Conservation (phyloP, 2,329 filamentous ascomycete genomes). For the Aspergillus ochraceoroseus region DNA sequence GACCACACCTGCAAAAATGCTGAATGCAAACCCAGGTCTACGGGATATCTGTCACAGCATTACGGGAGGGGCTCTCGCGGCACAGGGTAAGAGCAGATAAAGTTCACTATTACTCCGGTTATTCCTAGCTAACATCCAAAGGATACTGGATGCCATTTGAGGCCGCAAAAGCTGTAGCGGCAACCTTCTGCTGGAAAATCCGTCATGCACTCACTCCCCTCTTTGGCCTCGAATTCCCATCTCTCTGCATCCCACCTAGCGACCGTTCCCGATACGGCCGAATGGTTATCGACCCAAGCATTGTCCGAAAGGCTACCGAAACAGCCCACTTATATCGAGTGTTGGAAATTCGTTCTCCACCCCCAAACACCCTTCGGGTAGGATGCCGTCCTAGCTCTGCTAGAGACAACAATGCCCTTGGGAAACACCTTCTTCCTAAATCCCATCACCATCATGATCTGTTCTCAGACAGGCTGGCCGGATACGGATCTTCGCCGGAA, state of each 20-base stretch:
- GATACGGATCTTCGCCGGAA: slow-evolving; percentile 40
- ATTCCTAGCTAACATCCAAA: no score
- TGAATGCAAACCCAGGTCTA: slow-evolving; percentile 71
- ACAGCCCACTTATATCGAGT: slow-evolving; percentile 32
- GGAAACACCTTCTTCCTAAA: slow-evolving; percentile 24
- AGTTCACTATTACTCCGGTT: no score
- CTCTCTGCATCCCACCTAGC: slow-evolving; percentile 62
- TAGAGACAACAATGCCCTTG: slow-evolving; percentile 5
- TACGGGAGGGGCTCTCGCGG: slow-evolving; percentile 82
- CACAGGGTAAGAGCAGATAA: slow-evolving; percentile 66
- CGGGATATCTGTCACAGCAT: slow-evolving; percentile 90
- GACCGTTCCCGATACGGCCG: slow-evolving; percentile 56
- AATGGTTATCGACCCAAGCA: slow-evolving; percentile 60
- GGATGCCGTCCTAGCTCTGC: slow-evolving; percentile 15
- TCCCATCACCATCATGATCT: slow-evolving; percentile 18
- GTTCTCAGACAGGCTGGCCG: slow-evolving; percentile 29
- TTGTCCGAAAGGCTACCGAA: slow-evolving; percentile 51
- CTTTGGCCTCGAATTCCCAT: slow-evolving; percentile 78
- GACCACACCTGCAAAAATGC: slow-evolving; percentile 84
- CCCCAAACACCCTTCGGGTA: slow-evolving; percentile 1
- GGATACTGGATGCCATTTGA: slow-evolving; percentile 95
- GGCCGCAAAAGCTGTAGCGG: slow-evolving; percentile 79
- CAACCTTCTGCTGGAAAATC: slow-evolving; percentile 83
- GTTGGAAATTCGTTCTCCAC: slow-evolving; percentile 24
- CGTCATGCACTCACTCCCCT: slow-evolving; percentile 81